Percentiles rank a stretch among this genome's conserved stretches.
Conservation (phyloP, 805 yeast species). For the Debaryomyces castellii region DNA sequence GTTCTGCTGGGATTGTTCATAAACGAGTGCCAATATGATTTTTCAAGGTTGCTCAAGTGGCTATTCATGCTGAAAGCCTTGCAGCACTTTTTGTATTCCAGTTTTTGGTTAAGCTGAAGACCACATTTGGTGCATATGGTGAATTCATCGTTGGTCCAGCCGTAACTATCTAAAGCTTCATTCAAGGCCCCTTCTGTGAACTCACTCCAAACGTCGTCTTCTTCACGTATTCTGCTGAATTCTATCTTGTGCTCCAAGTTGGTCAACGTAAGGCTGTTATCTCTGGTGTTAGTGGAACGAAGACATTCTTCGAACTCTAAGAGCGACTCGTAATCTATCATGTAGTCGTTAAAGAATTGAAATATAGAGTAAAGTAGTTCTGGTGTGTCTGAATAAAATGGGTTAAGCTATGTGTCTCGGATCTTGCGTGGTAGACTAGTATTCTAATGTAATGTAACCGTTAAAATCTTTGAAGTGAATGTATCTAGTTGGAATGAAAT, state of each 20-base stretch:
- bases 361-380: neutral
- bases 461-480: neutral
- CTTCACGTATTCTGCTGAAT: constrained; percentile 12
- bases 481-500: neutral
- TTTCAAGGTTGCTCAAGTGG: constrained; percentile 26
- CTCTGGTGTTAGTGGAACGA: constrained; percentile 13
- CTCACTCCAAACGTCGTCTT: constrained; percentile 6
- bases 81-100: constrained; percentile 23
- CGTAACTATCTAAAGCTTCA: constrained; percentile 15
- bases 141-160: constrained; percentile 28
- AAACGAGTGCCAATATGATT: constrained; percentile 45
- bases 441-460: too few relatives aligned
- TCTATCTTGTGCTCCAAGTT: constrained; percentile 30
- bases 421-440: neutral
- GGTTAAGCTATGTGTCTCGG: too few relatives aligned
- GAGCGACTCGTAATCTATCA: constrained; percentile 25
- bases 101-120: constrained; percentile 12
- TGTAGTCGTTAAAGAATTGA: neutral
- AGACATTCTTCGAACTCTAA: constrained; percentile 37
- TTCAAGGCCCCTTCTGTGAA: constrained; percentile 15
- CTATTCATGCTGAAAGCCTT: constrained; percentile 3
- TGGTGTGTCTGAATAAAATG: too few relatives aligned
- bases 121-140: constrained; percentile 34
- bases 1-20: constrained; percentile 45
- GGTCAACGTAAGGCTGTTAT: constrained; percentile 17